Conservation (phyloP, 2,329 filamentous ascomycete genomes). For the Calonectria montana region DNA sequence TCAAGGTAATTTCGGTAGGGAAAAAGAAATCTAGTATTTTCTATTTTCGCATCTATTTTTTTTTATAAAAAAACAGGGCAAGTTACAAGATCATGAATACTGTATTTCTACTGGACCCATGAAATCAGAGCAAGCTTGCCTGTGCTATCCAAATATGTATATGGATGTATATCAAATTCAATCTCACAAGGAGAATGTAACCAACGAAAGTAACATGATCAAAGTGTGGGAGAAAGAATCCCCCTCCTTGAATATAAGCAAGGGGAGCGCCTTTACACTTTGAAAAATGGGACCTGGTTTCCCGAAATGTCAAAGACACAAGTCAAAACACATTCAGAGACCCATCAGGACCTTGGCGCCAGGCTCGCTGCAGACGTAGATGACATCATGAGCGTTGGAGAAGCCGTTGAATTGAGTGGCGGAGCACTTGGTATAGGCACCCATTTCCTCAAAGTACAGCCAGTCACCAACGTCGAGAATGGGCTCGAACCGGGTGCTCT, state of each 20-base stretch:
- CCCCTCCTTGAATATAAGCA: neutral
- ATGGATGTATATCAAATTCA: neutral
- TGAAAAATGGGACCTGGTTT: neutral
- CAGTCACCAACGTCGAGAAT: constrained; percentile 93
- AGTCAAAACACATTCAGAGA: constrained; percentile 26
- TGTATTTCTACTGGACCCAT: neutral
- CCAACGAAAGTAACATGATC: neutral
- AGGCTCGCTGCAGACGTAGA: constrained; percentile 95
- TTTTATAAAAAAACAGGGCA: neutral
- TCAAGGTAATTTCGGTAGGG: neutral
- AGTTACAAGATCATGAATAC: neutral
- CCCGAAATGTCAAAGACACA: neutral
- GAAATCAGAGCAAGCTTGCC: neutral
- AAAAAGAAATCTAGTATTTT: neutral
- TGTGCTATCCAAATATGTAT: neutral
- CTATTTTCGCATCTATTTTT: neutral
- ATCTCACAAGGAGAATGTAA: neutral
- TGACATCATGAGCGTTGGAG: constrained; percentile 88
- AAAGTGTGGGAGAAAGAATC: neutral
- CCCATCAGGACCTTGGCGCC: constrained; percentile 80
- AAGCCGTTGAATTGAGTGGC: constrained; percentile 99
- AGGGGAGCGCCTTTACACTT: neutral
- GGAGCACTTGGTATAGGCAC: constrained; percentile 97
- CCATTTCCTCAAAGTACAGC: constrained; percentile 99
- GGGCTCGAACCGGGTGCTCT: constrained; percentile 80